Conservation (phyloP, 495 filamentous ascomycete species). For the Penicillium crystallinum region DNA sequence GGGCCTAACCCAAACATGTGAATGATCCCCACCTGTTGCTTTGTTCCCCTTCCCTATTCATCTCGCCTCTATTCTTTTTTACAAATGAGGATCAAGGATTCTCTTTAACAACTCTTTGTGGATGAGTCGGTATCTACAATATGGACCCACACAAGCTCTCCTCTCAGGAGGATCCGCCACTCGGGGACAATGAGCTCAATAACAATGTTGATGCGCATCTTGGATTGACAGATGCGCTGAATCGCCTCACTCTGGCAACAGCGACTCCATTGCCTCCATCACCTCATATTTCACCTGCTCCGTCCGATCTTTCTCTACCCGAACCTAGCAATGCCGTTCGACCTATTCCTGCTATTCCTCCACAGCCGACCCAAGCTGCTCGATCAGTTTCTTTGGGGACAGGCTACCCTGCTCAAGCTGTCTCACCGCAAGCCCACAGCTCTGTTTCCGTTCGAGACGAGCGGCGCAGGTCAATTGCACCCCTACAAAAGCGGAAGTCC, state of each 20-base stretch:
- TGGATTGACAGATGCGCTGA: constrained; percentile 37
- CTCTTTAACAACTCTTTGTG: constrained; percentile 4
- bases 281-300: constrained; percentile 9
- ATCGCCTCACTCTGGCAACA: constrained; percentile 43
- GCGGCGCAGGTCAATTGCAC: constrained; percentile 36
- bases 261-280: constrained; percentile 42
- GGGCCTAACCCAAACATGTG: constrained; percentile 4
- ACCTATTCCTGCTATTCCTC: background rate
- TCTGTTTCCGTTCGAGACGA: constrained; percentile 48
- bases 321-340: background rate
- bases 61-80: background rate
- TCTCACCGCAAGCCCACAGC: constrained; percentile 46
- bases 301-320: background rate
- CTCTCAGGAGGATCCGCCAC: constrained; percentile 22
- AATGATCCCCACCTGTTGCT: constrained; percentile 9
- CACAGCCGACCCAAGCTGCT: background rate
- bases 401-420: constrained; percentile 18
- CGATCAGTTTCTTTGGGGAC: background rate
- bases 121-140: constrained; percentile 12
- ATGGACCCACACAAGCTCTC: constrained; percentile 34
- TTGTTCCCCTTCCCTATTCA: background rate
- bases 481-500: constrained; percentile 44
- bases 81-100: background rate
- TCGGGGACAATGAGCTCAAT: constrained; percentile 20
- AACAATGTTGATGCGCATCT: constrained; percentile 11